Conservation (phyloP, 2,329 filamentous ascomycete genomes). For the Fusarium sarcochroum region DNA sequence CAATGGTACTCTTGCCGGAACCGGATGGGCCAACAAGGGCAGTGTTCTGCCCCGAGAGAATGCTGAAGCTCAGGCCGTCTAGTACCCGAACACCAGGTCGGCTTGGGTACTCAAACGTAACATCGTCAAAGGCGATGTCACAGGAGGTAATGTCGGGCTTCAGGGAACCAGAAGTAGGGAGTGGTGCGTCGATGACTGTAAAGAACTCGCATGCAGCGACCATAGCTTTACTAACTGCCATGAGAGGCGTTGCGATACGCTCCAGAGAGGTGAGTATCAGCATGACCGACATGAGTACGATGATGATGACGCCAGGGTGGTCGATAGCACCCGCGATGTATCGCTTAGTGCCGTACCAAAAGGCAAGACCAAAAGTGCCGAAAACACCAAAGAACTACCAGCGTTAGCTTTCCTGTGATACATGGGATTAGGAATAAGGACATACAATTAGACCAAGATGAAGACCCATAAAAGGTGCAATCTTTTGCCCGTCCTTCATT, state of each 20-base stretch:
- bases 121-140: conserved; percentile 63
- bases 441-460: conserved; percentile 39
- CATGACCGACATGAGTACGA: conserved; percentile 57
- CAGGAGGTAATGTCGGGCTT: conserved; percentile 44
- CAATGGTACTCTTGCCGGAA: conserved; percentile 78
- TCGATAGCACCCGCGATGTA: conserved; percentile 53
- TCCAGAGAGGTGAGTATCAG: conserved; percentile 54
- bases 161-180: conserved; percentile 38
- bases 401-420: conserved; percentile 7
- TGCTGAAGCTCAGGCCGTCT: conserved; percentile 65
- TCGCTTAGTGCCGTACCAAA: conserved; percentile 60
- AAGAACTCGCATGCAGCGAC: conserved; percentile 51
- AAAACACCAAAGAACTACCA: conserved; percentile 52
- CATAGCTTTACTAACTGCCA: conserved; percentile 52
- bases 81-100: conserved; percentile 38
- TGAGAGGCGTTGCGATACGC: conserved; percentile 57
- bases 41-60: conserved; percentile 72
- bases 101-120: conserved; percentile 42
- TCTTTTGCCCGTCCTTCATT: conserved; percentile 53
- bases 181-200: conserved; percentile 48
- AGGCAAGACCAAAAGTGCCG: conserved; percentile 57
- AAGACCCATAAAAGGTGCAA: conserved; percentile 41
- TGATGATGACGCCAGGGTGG: conserved; percentile 56
- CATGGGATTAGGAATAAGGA: neutral
- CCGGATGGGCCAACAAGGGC: conserved; percentile 79